A percentile compares a stretch with the other conserved stretches of the same genome.
Evolutionary conservation across 352 stramenopile species (phyloP).

Genomic region (Phytophthora macrochlamydospora): DNA sequence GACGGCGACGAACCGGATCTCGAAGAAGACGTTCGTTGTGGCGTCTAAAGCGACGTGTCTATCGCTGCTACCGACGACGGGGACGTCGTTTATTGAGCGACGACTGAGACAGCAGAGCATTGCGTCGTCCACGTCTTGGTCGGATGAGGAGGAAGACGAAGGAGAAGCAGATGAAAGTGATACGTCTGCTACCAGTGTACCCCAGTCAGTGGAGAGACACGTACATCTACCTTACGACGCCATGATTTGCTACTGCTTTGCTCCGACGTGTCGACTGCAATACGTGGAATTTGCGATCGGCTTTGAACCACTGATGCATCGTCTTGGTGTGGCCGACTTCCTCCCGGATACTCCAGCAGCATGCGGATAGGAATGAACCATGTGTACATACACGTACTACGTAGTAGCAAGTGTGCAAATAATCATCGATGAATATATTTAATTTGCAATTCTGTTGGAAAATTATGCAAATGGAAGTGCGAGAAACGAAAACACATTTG

Average conservation of each 20-base stretch:
- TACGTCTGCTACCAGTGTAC: constrained; percentile 1
- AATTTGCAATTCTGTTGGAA: too few relatives aligned
- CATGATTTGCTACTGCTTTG: constrained; percentile 88
- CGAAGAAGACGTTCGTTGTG: constrained; percentile 62
- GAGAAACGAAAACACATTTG: too few relatives aligned
- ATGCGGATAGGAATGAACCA: constrained; percentile 2
- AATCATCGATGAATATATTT: too few relatives aligned
- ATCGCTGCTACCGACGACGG: constrained; percentile 32
- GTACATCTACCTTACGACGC: constrained; percentile 76
- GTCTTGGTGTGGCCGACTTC: constrained; percentile 65
- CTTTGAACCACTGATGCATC: constrained; percentile 84
- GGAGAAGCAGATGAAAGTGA: constrained; percentile 18
- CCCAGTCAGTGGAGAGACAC: constrained; percentile 56
- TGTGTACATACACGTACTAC: neutral
- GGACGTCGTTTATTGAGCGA: constrained; percentile 7
- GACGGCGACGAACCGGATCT: constrained; percentile 77
- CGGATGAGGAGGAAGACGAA: constrained; percentile 20
- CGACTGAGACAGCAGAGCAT: constrained; percentile 26
- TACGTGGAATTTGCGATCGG: constrained; percentile 90
- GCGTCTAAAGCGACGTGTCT: constrained; percentile 61
- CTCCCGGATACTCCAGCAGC: constrained; percentile 32
- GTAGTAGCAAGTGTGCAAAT: too few relatives aligned
- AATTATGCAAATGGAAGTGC: too few relatives aligned
- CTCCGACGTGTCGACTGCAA: constrained; percentile 53
- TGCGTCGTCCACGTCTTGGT: constrained; percentile 17